Evolutionary conservation across 2,329 filamentous ascomycete species (phyloP).

Genomic region (Cyphellophora attinorum): DNA sequence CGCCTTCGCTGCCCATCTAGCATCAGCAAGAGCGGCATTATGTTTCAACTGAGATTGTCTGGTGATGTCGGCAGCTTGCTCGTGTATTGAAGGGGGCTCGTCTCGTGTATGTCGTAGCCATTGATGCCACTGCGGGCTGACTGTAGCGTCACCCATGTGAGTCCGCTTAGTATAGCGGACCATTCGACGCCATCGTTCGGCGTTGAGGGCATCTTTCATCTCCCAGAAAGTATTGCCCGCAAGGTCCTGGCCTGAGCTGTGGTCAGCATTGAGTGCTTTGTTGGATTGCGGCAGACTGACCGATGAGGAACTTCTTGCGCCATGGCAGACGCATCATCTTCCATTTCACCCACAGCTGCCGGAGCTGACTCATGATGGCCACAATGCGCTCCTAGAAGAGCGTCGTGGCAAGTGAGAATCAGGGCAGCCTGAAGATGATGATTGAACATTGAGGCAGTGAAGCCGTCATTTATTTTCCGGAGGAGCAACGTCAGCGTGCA

Average conservation of each 20-base stretch:
- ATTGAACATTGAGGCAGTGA: too few relatives aligned
- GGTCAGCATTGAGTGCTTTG: conserved; percentile 5
- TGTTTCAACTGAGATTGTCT: conserved; percentile 50
- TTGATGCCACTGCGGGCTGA: conserved; percentile 58
- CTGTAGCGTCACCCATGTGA: conserved; percentile 51
- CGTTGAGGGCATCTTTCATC: conserved; percentile 49
- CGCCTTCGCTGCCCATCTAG: conserved; percentile 50
- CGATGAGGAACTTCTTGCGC: conserved; percentile 50
- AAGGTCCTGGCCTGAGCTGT: conserved; percentile 46
- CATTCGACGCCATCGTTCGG: conserved; percentile 47
- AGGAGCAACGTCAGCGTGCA: conserved; percentile 2
- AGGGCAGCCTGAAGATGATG: too few relatives aligned
- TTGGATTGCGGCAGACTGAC: conserved; percentile 27
- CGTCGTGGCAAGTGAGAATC: too few relatives aligned
- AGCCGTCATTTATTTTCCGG: not conserved
- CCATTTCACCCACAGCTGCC: conserved; percentile 52
- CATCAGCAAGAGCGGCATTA: conserved; percentile 50
- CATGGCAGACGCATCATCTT: conserved; percentile 53
- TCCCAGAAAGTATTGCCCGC: conserved; percentile 59
- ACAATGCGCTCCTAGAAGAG: too few relatives aligned
- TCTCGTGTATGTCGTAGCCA: conserved; percentile 55
- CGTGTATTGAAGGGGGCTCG: conserved; percentile 45
- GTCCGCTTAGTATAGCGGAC: conserved; percentile 44
- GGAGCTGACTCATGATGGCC: conserved; percentile 28
- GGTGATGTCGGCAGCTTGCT: conserved; percentile 48